phyloP scores from a whole-genome alignment of 1,284 basidiomycete genomes.

The Cryptococcus neoformans region DNA sequence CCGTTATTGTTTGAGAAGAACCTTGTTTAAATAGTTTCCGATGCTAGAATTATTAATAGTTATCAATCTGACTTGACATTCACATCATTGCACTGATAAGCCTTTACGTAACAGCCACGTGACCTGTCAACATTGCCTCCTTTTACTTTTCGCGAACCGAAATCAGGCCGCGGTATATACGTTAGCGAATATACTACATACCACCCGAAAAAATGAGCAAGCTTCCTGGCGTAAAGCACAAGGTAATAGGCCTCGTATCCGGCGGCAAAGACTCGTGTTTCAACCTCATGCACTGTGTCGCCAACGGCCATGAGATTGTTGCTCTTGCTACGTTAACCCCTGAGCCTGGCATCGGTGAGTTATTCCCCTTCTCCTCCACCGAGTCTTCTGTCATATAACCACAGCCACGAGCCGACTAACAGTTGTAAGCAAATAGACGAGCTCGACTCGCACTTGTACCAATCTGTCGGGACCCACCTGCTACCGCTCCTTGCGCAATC shows the following conservation, averaged over 20 bases:
- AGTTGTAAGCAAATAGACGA: conserved; percentile 64
- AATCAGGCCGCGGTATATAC: too few species aligned
- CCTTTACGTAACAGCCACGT: too few species aligned
- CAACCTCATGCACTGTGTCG: conserved; percentile 84
- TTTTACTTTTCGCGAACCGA: too few species aligned
- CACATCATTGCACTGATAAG: too few species aligned
- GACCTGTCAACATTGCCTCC: too few species aligned
- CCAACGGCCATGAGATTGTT: conserved; percentile 82
- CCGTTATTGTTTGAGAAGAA: too few species aligned
- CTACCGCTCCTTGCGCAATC: conserved; percentile 83
- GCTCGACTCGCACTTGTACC: conserved; percentile 97
- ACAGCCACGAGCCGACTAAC: background rate
- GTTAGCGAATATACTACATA: too few species aligned
- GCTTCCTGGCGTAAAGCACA: conserved; percentile 47
- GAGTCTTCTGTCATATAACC: too few species aligned
- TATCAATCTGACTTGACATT: too few species aligned
- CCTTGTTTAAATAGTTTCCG: too few species aligned
- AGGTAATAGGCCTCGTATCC: conserved; percentile 91
- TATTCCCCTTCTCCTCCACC: background rate
- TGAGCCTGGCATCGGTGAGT: conserved; percentile 73
- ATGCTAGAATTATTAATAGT: too few species aligned
- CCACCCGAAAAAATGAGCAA: too few species aligned
- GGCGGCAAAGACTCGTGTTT: conserved; percentile 99
- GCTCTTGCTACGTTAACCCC: conserved; percentile 89
- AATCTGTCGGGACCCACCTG: conserved; percentile 95